A percentile compares a stretch with the other conserved stretches of the same genome.
Conservation (phyloP, 1,139 yeast genomes). For the Oligophagozyma castellii region DNA sequence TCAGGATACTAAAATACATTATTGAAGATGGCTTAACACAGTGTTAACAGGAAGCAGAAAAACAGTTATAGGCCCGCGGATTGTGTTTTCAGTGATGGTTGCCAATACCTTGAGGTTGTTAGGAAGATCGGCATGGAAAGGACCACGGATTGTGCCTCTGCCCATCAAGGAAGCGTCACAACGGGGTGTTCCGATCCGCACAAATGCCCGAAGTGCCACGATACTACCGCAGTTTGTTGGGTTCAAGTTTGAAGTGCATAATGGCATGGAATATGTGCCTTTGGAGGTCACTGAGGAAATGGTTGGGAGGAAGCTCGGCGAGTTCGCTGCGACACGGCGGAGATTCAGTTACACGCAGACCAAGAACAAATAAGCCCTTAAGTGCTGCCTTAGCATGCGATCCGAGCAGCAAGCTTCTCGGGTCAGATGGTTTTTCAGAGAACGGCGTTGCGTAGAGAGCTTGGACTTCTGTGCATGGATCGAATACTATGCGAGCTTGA, state of each 20-base stretch:
- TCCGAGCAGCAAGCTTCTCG: too few species aligned
- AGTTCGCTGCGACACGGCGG: constrained; percentile 87
- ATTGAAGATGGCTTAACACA: too few species aligned
- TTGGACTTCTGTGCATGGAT: too few species aligned
- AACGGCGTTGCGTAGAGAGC: too few species aligned
- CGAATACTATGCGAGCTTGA: too few species aligned
- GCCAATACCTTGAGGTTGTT: constrained; percentile 12
- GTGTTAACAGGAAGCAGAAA: too few species aligned
- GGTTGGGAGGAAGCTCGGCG: constrained; percentile 97
- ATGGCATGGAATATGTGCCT: constrained; percentile 88
- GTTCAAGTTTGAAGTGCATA: constrained; percentile 82
- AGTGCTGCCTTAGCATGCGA: too few species aligned
- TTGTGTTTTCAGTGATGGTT: too few species aligned
- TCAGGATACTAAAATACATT: too few species aligned
- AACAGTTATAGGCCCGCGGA: too few species aligned
- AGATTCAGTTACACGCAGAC: constrained; percentile 69
- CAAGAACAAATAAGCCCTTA: constrained; percentile 27
- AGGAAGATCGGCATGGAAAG: constrained; percentile 30
- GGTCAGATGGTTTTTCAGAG: too few species aligned
- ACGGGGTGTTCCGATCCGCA: constrained; percentile 75
- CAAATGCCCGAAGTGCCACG: constrained; percentile 90
- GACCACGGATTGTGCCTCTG: constrained; percentile 88
- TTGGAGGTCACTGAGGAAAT: constrained; percentile 81
- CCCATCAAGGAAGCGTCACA: constrained; percentile 78
- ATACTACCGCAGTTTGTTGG: constrained; percentile 94